Evolutionary conservation across 2,329 filamentous ascomycete species (phyloP).

Genomic region (Catunica adiposa): DNA sequence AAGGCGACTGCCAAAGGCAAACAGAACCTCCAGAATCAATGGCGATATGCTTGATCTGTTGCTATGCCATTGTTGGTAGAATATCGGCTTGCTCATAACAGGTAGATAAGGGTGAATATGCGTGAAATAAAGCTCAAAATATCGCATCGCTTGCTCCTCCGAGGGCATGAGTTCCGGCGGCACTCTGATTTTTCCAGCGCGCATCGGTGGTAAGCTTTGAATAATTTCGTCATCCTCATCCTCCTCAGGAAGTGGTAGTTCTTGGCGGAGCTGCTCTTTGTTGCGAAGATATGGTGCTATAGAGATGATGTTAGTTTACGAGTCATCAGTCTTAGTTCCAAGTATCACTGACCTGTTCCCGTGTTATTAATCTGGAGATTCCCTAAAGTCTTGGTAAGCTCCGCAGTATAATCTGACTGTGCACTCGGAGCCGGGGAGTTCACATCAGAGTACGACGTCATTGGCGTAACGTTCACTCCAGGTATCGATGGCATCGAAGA

Average conservation of each 20-base stretch:
- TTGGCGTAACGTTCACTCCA: slow-evolving; percentile 5
- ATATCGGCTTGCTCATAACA: slow-evolving; percentile 63
- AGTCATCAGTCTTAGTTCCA: not conserved
- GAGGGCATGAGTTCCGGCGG: slow-evolving; percentile 86
- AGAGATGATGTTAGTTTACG: slow-evolving; percentile 2
- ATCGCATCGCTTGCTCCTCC: slow-evolving; percentile 63
- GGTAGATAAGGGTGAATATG: slow-evolving; percentile 89
- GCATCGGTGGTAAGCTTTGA: slow-evolving; percentile 49
- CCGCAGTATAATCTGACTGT: slow-evolving; percentile 50
- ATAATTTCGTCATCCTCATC: slow-evolving; percentile 61
- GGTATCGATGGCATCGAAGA: slow-evolving; percentile 2
- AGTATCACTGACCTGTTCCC: slow-evolving; percentile 55
- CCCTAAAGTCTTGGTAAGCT: slow-evolving; percentile 66
- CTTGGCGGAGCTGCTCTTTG: slow-evolving; percentile 32
- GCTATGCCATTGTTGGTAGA: slow-evolving; percentile 81
- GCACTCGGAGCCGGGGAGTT: slow-evolving; percentile 35
- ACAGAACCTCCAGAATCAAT: slow-evolving; percentile 73
- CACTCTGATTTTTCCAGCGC: slow-evolving; percentile 62
- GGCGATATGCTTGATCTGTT: slow-evolving; percentile 76
- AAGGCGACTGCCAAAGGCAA: slow-evolving; percentile 72
- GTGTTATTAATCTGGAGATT: slow-evolving; percentile 75
- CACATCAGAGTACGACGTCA: slow-evolving; percentile 5
- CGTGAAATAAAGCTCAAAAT: slow-evolving; percentile 79
- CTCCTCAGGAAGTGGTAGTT: slow-evolving; percentile 50
- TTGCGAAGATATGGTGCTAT: slow-evolving; percentile 71